Evolutionary conservation across 768 basidiomycete genomes (phyloP).

Genomic region (Mrakia frigida): DNA sequence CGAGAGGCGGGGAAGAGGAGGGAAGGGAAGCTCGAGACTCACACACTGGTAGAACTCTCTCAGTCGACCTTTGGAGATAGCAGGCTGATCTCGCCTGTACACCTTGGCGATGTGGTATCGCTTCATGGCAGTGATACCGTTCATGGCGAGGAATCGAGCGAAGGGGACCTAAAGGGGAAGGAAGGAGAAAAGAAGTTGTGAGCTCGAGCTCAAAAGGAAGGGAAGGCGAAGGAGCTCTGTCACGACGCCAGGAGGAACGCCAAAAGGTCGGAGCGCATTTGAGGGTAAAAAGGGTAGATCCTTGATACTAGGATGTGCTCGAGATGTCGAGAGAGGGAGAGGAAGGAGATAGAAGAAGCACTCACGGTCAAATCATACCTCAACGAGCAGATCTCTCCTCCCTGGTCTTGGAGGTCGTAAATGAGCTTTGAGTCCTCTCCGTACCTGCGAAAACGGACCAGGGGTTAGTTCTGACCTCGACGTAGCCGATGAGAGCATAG

Average conservation of each 20-base stretch:
- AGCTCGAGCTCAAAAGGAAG: neutral
- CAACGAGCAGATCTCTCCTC: slow-evolving; percentile 89
- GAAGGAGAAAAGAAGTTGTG: neutral
- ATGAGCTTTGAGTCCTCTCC: slow-evolving; percentile 97
- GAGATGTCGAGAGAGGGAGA: too few species aligned
- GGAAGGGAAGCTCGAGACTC: slow-evolving; percentile 38
- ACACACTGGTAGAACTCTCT: slow-evolving; percentile 97
- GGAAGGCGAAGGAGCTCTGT: too few species aligned
- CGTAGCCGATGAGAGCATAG: neutral
- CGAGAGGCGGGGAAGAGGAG: neutral
- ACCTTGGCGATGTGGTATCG: slow-evolving; percentile 99
- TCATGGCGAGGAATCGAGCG: slow-evolving; percentile 92
- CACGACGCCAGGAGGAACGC: too few species aligned
- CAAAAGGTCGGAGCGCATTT: too few species aligned
- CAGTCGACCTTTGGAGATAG: slow-evolving; percentile 97
- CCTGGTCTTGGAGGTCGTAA: slow-evolving; percentile 95
- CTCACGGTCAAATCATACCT: slow-evolving; percentile 87
- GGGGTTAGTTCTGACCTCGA: neutral
- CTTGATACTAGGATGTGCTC: slow-evolving; percentile 49
- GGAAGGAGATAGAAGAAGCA: neutral
- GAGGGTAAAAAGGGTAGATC: too few species aligned
- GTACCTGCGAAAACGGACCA: slow-evolving; percentile 43
- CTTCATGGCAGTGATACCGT: slow-evolving; percentile 69
- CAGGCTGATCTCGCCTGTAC: slow-evolving; percentile 90
- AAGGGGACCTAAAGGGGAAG: slow-evolving; percentile 60